Conservation (phyloP, 805 yeast genomes). For the Torulaspora delbrueckii region DNA sequence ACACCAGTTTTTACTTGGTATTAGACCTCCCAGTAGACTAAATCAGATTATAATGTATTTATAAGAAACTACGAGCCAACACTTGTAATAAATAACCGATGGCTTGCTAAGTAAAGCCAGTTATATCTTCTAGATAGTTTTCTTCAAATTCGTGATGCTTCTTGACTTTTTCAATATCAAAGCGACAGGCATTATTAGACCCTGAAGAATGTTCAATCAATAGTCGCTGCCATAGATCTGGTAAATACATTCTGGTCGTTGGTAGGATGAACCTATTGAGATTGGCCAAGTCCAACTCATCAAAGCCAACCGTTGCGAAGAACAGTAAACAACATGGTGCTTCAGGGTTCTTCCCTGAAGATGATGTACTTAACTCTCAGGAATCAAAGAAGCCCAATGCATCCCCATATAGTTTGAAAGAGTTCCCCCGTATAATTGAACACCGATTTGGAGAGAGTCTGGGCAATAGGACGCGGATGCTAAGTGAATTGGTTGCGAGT, state of each 20-base stretch:
- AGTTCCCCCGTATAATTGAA: constrained; percentile 31
- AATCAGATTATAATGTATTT: background rate
- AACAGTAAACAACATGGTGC: constrained; percentile 8
- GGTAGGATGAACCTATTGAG: constrained; percentile 12
- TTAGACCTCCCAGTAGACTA: constrained; percentile 19
- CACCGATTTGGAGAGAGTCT: constrained; percentile 31
- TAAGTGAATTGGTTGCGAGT: constrained; percentile 15
- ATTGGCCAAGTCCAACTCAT: constrained; percentile 33
- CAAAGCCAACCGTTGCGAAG: constrained; percentile 34
- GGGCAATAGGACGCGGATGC: constrained; percentile 23
- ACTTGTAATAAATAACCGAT: too few species aligned
- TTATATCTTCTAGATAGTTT: too few species aligned
- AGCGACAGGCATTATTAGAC: background rate
- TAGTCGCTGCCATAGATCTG: background rate
- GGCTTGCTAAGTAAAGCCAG: too few species aligned
- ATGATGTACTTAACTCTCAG: constrained; percentile 9
- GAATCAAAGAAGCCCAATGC: constrained; percentile 3
- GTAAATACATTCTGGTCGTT: background rate
- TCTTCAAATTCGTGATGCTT: too few species aligned
- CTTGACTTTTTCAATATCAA: background rate
- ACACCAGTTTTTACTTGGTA: constrained; percentile 71
- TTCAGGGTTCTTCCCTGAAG: constrained; percentile 17
- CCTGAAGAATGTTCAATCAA: background rate
- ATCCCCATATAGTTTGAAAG: constrained; percentile 12
- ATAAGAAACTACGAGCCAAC: too few species aligned